Evolutionary conservation across 2,329 filamentous ascomycete genomes (phyloP).

Genomic region (Cyclaneusma minus): DNA sequence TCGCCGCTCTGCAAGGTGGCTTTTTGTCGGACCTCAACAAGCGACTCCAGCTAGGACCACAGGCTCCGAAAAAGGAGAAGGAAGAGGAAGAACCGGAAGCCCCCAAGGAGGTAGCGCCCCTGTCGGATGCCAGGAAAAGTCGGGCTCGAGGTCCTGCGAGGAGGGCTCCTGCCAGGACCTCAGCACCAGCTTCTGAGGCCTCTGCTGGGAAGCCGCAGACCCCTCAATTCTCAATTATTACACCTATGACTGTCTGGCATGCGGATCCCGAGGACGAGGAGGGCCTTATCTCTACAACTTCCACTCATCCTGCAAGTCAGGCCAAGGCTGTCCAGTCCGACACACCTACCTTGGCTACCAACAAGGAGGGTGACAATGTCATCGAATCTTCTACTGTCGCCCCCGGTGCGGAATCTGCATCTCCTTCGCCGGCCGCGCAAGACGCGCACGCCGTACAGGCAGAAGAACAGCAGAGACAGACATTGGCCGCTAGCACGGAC

Average conservation of each 20-base stretch:
- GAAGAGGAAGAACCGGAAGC: constrained; percentile 36
- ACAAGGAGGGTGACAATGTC: constrained; percentile 10
- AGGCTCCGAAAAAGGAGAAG: constrained; percentile 62
- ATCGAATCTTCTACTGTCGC: constrained; percentile 10
- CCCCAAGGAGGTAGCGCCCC: constrained; percentile 57
- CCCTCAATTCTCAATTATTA: constrained; percentile 12
- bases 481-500: constrained; percentile 2
- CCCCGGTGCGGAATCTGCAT: constrained; percentile 5
- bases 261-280: constrained; percentile 26
- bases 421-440: constrained; percentile 3
- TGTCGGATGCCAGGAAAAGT: constrained; percentile 79
- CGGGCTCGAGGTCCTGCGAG: constrained; percentile 77
- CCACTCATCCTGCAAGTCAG: constrained; percentile 4
- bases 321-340: constrained; percentile 9
- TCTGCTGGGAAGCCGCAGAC: constrained; percentile 3
- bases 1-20: constrained; percentile 76
- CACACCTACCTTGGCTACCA: constrained; percentile 12
- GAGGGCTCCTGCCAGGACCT: constrained; percentile 43
- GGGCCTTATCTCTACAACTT: constrained; percentile 17
- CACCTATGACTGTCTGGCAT: constrained; percentile 22
- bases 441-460: constrained; percentile 6
- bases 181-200: constrained; percentile 8
- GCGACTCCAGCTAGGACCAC: constrained; percentile 73
- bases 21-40: constrained; percentile 92
- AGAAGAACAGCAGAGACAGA: constrained; percentile 8